These are phyloP conservation scores for Saccharomycopsis hybrid DNA, from an alignment of 1,139 yeast species.

Conservation along the genomic window DNA sequence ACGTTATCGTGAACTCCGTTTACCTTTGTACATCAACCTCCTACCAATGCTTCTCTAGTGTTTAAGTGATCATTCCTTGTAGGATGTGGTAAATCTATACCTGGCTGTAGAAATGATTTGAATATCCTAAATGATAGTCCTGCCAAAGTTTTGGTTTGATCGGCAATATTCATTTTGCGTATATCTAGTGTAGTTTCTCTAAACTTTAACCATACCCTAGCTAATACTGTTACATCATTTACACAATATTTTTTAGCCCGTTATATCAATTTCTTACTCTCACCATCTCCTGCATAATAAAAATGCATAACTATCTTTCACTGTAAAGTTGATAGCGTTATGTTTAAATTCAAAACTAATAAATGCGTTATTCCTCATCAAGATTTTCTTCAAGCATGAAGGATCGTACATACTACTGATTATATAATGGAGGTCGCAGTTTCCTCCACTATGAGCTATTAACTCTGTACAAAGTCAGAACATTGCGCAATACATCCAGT, in stretches of 20 bases:
- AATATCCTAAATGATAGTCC: not conserved
- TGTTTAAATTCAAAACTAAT: constrained; percentile 9
- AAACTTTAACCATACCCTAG: constrained; percentile 12
- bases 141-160: not conserved
- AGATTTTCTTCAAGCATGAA: constrained; percentile 1
- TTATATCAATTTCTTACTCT: constrained; percentile 24
- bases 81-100: not conserved
- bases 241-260: constrained; percentile 27
- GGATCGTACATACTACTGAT: constrained; percentile 3
- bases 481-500: no score
- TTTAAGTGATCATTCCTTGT: constrained; percentile 1
- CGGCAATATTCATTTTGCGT: constrained; percentile 1
- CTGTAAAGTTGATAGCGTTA: constrained; percentile 1
- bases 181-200: constrained; percentile 4
- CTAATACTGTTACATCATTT: constrained; percentile 10
- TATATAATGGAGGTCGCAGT: constrained; percentile 11
- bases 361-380: constrained; percentile 9
- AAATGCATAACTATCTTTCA: constrained; percentile 5
- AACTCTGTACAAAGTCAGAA: no score
- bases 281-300: constrained; percentile 6
- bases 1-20: constrained; percentile 6
- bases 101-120: not conserved
- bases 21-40: constrained; percentile 4
- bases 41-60: constrained; percentile 3
- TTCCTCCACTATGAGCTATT: constrained; percentile 12